phyloP scores from a whole-genome alignment of 495 filamentous ascomycete species.

The Penicillium paradoxum region DNA sequence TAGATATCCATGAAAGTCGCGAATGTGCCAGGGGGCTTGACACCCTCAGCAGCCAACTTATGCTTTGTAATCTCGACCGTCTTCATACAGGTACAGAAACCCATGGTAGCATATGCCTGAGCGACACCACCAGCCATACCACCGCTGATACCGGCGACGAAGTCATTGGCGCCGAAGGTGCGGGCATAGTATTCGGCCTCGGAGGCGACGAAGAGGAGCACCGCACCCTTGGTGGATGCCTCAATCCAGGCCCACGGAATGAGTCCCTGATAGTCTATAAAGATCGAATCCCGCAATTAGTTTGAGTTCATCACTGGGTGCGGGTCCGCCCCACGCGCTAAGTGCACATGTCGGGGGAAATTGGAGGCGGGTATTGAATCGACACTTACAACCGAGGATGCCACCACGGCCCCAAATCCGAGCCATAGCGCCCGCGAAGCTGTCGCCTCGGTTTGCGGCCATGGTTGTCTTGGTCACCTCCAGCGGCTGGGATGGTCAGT shows the following conservation, averaged over 20 bases:
- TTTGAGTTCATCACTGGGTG: slow-evolving; percentile 1
- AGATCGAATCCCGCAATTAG: slow-evolving; percentile 13
- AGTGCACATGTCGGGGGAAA: slow-evolving; percentile 19
- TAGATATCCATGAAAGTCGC: slow-evolving; percentile 96
- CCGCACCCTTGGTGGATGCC: slow-evolving; percentile 98
- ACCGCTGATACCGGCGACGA: slow-evolving; percentile 80
- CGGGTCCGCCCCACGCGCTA: slow-evolving; percentile 14
- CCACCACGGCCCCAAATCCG: slow-evolving; percentile 94
- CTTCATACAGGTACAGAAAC: slow-evolving; percentile 99
- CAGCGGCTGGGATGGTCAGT: slow-evolving; percentile 55
- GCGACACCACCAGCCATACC: slow-evolving; percentile 94
- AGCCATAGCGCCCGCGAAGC: slow-evolving; percentile 72
- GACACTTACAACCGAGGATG: slow-evolving; percentile 83
- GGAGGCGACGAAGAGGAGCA: slow-evolving; percentile 97
- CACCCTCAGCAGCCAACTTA: slow-evolving; percentile 79
- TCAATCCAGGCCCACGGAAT: slow-evolving; percentile 99
- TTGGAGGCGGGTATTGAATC: slow-evolving; percentile 6
- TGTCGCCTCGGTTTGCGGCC: slow-evolving; percentile 91
- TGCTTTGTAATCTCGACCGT: slow-evolving; percentile 99
- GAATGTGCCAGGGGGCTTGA: slow-evolving; percentile 82
- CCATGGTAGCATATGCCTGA: slow-evolving; percentile 98
- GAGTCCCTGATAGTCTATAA: slow-evolving; percentile 93
- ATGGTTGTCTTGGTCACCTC: slow-evolving; percentile 99
- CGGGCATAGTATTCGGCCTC: slow-evolving; percentile 94
- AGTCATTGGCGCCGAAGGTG: slow-evolving; percentile 73